Evolutionary conservation across 2,329 filamentous ascomycete genomes (phyloP).

Genomic region (Aspergillus quadricinctus): DNA sequence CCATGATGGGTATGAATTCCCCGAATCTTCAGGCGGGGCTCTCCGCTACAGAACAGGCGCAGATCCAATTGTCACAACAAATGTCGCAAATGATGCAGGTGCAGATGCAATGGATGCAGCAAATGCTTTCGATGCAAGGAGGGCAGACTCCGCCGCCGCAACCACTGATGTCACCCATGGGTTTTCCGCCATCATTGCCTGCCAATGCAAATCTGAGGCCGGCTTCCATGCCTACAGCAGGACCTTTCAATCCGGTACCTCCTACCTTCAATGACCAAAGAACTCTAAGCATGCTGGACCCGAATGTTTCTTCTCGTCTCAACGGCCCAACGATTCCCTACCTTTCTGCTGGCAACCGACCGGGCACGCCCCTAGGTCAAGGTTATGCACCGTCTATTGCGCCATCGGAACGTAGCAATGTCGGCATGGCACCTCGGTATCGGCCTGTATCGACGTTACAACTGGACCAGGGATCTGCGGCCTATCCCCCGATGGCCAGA

Average conservation of each 20-base stretch:
- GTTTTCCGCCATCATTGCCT: constrained; percentile 22
- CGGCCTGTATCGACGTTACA: constrained; percentile 73
- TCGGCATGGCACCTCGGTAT: constrained; percentile 85
- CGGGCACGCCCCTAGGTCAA: constrained; percentile 22
- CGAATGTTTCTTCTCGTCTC: constrained; percentile 44
- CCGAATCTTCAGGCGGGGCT: constrained; percentile 33
- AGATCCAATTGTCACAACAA: constrained; percentile 75
- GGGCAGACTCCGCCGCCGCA: constrained; percentile 27
- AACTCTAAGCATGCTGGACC: constrained; percentile 81
- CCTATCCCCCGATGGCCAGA: constrained; percentile 30
- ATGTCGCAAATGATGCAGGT: constrained; percentile 88
- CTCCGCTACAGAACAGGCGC: constrained; percentile 64
- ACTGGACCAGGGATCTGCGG: constrained; percentile 29
- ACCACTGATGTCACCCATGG: constrained; percentile 27
- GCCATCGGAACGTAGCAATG: constrained; percentile 89
- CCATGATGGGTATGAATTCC: constrained; percentile 29
- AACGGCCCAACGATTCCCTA: constrained; percentile 34
- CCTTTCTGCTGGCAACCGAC: constrained; percentile 22
- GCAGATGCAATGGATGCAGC: constrained; percentile 91
- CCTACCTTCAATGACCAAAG: constrained; percentile 42
- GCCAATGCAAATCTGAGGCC: constrained; percentile 36
- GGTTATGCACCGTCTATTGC: constrained; percentile 86
- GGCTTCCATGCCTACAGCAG: constrained; percentile 45
- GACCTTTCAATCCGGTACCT: constrained; percentile 18
- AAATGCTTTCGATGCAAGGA: constrained; percentile 61